Percentiles rank a stretch among this genome's conserved stretches.
These are phyloP conservation scores for Penicillium sp. DNA, from an alignment of 2,329 filamentous ascomycete genomes.

Conservation along the genomic window DNA sequence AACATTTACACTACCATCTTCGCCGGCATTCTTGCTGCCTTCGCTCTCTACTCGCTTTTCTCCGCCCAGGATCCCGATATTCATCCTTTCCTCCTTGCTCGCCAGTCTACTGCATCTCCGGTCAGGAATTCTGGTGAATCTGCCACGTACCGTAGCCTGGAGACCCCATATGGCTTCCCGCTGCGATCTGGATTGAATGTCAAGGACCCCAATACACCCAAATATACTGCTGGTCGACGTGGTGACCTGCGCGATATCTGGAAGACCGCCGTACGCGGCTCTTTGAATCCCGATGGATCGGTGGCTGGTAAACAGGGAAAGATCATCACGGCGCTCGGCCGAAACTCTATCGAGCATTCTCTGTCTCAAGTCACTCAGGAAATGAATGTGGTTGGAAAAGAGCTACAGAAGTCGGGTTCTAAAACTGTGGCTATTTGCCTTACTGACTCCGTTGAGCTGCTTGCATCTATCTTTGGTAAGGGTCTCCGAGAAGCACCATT, in stretches of 20 bases:
- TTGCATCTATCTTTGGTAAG: constrained; percentile 75
- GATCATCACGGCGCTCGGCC: constrained; percentile 79
- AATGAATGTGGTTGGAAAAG: constrained; percentile 84
- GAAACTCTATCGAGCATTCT: constrained; percentile 72
- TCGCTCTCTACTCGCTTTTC: constrained; percentile 73
- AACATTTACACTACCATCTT: constrained; percentile 78
- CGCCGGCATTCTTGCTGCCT: constrained; percentile 65
- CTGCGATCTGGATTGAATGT: constrained; percentile 79
- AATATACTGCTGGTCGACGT: constrained; percentile 81
- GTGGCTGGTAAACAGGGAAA: constrained; percentile 66
- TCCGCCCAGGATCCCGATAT: constrained; percentile 81
- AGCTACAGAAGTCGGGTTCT: constrained; percentile 68
- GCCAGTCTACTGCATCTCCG: constrained; percentile 77
- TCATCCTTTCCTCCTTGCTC: constrained; percentile 86
- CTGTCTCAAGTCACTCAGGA: constrained; percentile 76
- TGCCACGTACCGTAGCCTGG: constrained; percentile 80
- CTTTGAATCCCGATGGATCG: constrained; percentile 65
- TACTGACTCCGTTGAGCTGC: constrained; percentile 88
- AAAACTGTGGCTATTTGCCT: constrained; percentile 86
- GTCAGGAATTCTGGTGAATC: constrained; percentile 86
- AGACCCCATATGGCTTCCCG: constrained; percentile 82
- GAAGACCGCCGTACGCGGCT: constrained; percentile 71
- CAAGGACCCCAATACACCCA: constrained; percentile 76
- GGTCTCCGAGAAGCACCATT: neutral
- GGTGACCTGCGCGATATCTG: constrained; percentile 93